phyloP scores from a whole-genome alignment of 2,329 filamentous ascomycete genomes.

The Sclerotinia minor region DNA sequence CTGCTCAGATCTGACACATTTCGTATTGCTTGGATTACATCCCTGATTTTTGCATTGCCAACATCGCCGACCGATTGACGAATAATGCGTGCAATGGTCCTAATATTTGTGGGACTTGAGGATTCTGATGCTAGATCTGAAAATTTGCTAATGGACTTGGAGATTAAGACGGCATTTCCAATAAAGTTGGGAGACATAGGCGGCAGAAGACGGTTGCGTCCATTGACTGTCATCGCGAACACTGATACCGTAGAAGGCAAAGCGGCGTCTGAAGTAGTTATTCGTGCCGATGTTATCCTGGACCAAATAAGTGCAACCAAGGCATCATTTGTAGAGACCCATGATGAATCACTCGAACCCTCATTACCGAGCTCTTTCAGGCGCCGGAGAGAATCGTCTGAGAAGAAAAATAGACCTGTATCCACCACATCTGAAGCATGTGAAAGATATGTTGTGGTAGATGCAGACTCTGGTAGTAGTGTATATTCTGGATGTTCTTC shows the following conservation, averaged over 20 bases:
- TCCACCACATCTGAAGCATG: neutral
- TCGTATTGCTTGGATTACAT: slow-evolving; percentile 9
- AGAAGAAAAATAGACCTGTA: slow-evolving; percentile 15
- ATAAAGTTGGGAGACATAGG: slow-evolving; percentile 3
- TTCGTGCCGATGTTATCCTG: slow-evolving; percentile 6
- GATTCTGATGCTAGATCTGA: neutral
- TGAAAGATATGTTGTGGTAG: neutral
- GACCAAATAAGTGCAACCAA: slow-evolving; percentile 19
- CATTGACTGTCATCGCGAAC: slow-evolving; percentile 2
- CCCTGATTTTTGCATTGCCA: neutral
- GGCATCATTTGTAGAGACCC: slow-evolving; percentile 17
- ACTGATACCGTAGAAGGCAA: neutral
- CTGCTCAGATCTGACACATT: neutral
- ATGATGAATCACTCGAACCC: neutral
- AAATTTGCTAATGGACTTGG: neutral
- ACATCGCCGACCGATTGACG: slow-evolving; percentile 2
- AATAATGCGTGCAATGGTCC: neutral
- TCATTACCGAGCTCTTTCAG: slow-evolving; percentile 13
- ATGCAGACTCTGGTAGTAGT: neutral
- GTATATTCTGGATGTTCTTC: slow-evolving; percentile 4
- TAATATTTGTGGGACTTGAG: neutral
- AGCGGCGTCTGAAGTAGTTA: neutral
- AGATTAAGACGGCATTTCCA: neutral
- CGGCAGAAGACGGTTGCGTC: neutral
- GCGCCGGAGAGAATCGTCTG: slow-evolving; percentile 2